These are phyloP conservation scores for Bassia scoparia DNA, from an alignment of 148 eudicot species.

Conservation along the genomic window DNA sequence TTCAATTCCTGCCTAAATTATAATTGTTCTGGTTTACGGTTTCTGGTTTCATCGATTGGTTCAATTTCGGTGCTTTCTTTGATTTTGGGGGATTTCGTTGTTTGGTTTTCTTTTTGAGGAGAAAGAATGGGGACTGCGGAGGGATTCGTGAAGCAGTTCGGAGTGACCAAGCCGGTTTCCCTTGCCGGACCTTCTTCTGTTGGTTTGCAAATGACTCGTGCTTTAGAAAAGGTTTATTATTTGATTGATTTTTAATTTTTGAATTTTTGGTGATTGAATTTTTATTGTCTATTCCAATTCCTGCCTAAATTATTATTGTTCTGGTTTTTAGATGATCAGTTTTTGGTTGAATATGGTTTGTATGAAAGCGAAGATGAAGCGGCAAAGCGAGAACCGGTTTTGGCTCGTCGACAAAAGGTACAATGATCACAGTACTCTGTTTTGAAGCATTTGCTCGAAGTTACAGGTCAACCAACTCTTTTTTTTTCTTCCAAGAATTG, in stretches of 20 bases:
- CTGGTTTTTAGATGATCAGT: slow-evolving; percentile 30
- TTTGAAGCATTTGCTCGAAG: too few species aligned
- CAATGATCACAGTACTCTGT: too few species aligned
- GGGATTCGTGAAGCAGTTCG: slow-evolving; percentile 34
- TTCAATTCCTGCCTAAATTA: neutral
- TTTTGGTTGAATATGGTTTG: slow-evolving; percentile 57
- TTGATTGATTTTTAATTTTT: neutral
- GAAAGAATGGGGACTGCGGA: slow-evolving; percentile 36
- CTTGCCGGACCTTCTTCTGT: slow-evolving; percentile 48
- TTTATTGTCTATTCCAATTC: neutral
- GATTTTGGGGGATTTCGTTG: neutral
- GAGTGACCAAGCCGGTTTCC: slow-evolving; percentile 64
- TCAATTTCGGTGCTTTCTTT: neutral
- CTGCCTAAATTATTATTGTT: neutral
- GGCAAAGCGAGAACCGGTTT: slow-evolving; percentile 61
- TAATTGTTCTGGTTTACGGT: too few species aligned
- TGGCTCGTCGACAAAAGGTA: slow-evolving; percentile 65
- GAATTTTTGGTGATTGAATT: slow-evolving; percentile 1
- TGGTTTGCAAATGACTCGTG: slow-evolving; percentile 45
- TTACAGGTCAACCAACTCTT: too few species aligned
- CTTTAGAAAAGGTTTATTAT: slow-evolving; percentile 57
- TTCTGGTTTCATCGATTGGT: neutral
- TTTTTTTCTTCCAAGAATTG: too few species aligned
- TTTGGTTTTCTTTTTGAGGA: neutral
- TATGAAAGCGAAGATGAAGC: slow-evolving; percentile 63